Base-by-base conservation (phyloP, 2,329 filamentous ascomycete species). In the Aspergillus brunneoviolaceus region DNA sequence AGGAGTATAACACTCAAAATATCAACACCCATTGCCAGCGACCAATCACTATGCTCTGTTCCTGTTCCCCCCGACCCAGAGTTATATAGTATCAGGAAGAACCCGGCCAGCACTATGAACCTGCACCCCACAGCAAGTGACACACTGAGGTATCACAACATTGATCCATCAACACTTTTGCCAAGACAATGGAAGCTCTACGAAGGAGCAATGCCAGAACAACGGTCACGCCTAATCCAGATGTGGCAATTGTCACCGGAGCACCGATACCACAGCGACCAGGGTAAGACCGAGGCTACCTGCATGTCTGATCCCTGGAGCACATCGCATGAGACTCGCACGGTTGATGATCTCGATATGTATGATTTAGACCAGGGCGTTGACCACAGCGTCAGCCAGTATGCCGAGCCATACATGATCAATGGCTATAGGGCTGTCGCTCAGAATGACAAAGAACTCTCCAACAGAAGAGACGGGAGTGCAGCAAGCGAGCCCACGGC, bases 361-460 rank as follows among this genome's bases (percentile, higher is more conserved):
- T 63, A 71, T 12, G 72, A 65, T 49, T 61, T 70, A 69, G 12
- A 23, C 52, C 10, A 54, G 49, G 62, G 53, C 16, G 51, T 63
- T 61, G 58, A 45, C 12, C 63, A 64, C 27, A 58, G 67, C 61
- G 54, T 67, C 66, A 21, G 77, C 69, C 63, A 74, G 50, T 81
- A 85, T 62, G 86, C 85, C 45, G 91, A 96, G 75, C 92, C 92
- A 0, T 96, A 96, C 76, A 96, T 96, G 85, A 75, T 85, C 51
- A 88, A 86, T 6, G 92, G 92, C 14, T 96, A 96, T 72, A 89
- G 91, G 69, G 81, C 85, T 70, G 77, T 90, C 59, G 86, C 88
- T 60, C 81, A 82, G 60, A 81, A 85, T 57, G 87, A 90, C 69
- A 86, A 88, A 63, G 83, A 89, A 11, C 55, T 60, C 19, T 64